Base-by-base conservation (phyloP, 352 stramenopile species). In the Phytophthora palmivora region DNA sequence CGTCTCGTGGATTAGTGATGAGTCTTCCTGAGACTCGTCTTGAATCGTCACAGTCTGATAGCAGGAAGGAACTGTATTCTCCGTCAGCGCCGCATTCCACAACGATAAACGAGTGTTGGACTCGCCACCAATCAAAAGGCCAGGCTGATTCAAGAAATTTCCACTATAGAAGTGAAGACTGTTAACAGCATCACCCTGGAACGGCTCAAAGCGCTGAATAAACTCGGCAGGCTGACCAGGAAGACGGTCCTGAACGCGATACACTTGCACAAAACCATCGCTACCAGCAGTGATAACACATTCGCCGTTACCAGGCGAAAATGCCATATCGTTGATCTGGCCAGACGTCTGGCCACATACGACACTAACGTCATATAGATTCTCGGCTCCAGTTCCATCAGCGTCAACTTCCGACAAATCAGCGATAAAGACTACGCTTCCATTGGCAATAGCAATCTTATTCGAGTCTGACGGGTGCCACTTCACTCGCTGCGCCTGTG, bases 261-360 rank as follows among this genome's bases (percentile, higher is more conserved):
- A 95, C 8, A 95, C 78, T 70, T 92, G 84, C 30, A 95, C 87
- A 48, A 91, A 82, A 0, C 86, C 86, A 67, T 95, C 86, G 22
- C 68, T 86, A 3, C 84, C 81, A 57, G 79, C 86, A 12, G 84
- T 92, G 32, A 95, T 49, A 24, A 95, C 60, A 46, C 57, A 76
- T 24, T 75, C 72, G 16, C 85, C 72, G 6, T 61, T 86, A 32
- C 72, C 76, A 8, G 74, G 72, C 7, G 84, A 87, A 55, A 95
- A 93, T n/a, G 80, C 72, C 8, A 91, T 76, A 51, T 93, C 86
- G 54, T 93, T 89, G 47, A 95, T 90, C 59, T 88, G 72, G 19
- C 77, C 78, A 41, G 78, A 67, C 19, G 82, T 87, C 46, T 93
- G 84, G 34, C 60, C 68, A 59, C 86, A 95, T 15, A 87, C 70